Evolutionary conservation across 2,329 filamentous ascomycete species (phyloP).

Genomic region (Fusarium sp.): DNA sequence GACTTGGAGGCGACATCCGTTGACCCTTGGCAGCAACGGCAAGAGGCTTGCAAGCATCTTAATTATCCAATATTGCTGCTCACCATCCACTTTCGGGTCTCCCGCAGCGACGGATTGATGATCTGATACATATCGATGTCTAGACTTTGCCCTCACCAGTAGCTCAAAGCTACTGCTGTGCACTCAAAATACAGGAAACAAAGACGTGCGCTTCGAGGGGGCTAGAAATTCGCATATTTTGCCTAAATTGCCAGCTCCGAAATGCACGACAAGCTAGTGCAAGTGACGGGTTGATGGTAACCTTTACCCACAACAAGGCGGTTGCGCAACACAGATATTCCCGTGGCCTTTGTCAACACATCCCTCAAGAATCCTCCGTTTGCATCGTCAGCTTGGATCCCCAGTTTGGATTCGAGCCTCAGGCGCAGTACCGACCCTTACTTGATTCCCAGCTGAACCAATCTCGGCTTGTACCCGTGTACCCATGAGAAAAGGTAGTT

Average conservation of each 20-base stretch:
- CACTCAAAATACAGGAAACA: too few species aligned
- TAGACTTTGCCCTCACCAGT: too few species aligned
- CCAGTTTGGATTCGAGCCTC: neutral
- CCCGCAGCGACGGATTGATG: too few species aligned
- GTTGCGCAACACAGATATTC: neutral
- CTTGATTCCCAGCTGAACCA: neutral
- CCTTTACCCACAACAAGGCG: neutral
- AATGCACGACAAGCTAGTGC: neutral
- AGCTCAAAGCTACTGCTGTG: too few species aligned
- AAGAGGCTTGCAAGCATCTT: too few species aligned
- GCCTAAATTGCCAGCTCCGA: neutral
- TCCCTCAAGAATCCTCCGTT: neutral
- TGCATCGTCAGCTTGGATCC: neutral
- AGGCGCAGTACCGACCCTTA: neutral
- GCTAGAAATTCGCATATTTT: neutral
- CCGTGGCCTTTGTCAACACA: neutral
- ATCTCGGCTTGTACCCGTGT: constrained; percentile 12
- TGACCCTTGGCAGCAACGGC: neutral
- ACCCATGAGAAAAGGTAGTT: neutral
- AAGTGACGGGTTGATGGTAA: neutral
- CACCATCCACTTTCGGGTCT: too few species aligned
- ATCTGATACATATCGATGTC: too few species aligned
- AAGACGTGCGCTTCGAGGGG: too few species aligned
- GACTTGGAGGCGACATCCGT: too few species aligned
- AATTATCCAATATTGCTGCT: too few species aligned